Evolutionary conservation across 2,329 filamentous ascomycete genomes (phyloP).

Genomic region (Fonsecaea monophora): DNA sequence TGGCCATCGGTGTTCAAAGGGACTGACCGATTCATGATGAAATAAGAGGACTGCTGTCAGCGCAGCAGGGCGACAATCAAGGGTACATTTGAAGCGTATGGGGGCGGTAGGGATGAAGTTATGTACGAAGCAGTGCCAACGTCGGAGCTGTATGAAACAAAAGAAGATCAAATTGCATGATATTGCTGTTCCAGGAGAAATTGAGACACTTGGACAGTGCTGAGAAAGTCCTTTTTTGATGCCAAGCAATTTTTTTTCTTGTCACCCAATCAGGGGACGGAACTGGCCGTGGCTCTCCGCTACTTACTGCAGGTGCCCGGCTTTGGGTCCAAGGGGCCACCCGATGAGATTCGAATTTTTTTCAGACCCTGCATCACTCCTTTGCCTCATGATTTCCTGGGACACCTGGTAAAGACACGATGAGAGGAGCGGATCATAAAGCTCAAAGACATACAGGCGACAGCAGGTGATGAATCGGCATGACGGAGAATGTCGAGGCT

Average conservation of each 20-base stretch:
- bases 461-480: neutral
- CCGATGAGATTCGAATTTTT: neutral
- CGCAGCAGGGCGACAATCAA: conserved; percentile 29
- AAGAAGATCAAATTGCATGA: conserved; percentile 6
- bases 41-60: conserved; percentile 23
- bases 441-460: neutral
- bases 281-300: neutral
- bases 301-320: neutral
- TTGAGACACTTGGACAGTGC: conserved; percentile 13
- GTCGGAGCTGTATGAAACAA: neutral
- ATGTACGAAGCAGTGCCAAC: neutral
- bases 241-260: conserved; percentile 15
- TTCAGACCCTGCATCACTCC: neutral
- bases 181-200: conserved; percentile 17
- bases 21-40: conserved; percentile 27
- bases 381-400: neutral
- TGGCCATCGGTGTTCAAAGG: conserved; percentile 19
- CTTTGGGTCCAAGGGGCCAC: neutral
- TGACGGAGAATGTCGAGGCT: neutral
- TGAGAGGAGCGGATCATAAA: neutral
- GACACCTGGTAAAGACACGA: neutral
- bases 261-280: conserved; percentile 5
- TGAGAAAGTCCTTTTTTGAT: conserved; percentile 21
- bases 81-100: conserved; percentile 25
- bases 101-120: neutral